A percentile compares a stretch with the other conserved stretches of the same genome.
Evolutionary conservation across 371 early-diverging fungal species (phyloP).

Genomic region (Lichtheimia hyalospora): DNA sequence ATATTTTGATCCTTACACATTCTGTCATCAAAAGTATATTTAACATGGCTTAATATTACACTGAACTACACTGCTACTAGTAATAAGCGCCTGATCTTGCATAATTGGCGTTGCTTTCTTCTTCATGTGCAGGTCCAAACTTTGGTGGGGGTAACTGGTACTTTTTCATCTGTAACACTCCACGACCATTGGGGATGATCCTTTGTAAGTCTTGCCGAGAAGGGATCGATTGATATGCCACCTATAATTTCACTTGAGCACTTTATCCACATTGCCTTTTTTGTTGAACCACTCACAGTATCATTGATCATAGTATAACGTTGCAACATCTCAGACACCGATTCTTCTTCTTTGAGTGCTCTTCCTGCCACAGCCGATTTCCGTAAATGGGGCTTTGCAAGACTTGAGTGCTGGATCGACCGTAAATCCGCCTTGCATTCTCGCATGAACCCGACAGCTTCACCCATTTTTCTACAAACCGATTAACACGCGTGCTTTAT

Average conservation of each 20-base stretch:
- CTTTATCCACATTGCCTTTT: background rate
- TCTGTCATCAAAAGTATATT: no score
- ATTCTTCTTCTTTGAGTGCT: slow-evolving; percentile 55
- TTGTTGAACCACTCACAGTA: slow-evolving; percentile 36
- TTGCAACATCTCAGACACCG: slow-evolving; percentile 43
- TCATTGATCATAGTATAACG: slow-evolving; percentile 58
- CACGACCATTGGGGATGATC: slow-evolving; percentile 62
- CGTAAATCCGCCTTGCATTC: slow-evolving; percentile 53
- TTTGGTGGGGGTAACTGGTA: slow-evolving; percentile 48
- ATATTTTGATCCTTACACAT: no score
- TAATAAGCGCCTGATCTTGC: slow-evolving; percentile 19
- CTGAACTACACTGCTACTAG: background rate
- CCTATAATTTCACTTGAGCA: slow-evolving; percentile 17
- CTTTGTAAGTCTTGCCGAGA: slow-evolving; percentile 50
- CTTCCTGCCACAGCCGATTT: slow-evolving; percentile 47
- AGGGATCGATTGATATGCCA: slow-evolving; percentile 55
- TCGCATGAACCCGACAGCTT: slow-evolving; percentile 61
- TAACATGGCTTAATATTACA: no score
- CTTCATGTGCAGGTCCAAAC: slow-evolving; percentile 44
- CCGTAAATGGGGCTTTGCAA: slow-evolving; percentile 41
- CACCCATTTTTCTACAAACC: slow-evolving; percentile 52
- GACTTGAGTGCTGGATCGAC: slow-evolving; percentile 51
- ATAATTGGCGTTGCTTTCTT: slow-evolving; percentile 9
- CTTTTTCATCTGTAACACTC: slow-evolving; percentile 48
- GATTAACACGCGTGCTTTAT: no score